Conservation (phyloP, 2,329 filamentous ascomycete species). For the Fusarium pseudoanthophilum region DNA sequence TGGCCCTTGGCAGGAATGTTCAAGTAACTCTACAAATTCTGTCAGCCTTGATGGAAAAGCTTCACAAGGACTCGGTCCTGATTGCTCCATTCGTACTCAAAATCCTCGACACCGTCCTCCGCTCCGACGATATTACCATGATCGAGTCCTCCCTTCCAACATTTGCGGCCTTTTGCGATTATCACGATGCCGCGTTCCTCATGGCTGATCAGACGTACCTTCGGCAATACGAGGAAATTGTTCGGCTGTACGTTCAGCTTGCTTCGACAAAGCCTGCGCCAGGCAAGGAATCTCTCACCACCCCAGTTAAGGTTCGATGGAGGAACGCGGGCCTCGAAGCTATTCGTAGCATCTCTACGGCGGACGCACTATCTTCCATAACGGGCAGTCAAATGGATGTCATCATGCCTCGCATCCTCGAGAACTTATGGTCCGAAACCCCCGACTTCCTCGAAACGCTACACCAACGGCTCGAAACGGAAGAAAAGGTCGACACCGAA, state of each 20-base stretch:
- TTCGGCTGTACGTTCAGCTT: conserved; percentile 81
- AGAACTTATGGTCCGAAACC: conserved; percentile 83
- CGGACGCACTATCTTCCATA: conserved; percentile 80
- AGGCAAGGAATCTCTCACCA: conserved; percentile 68
- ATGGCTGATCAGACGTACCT: conserved; percentile 88
- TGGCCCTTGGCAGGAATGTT: conserved; percentile 73
- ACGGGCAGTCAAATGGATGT: conserved; percentile 80
- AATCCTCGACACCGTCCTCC: conserved; percentile 83
- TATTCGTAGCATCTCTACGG: conserved; percentile 82
- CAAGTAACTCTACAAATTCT: conserved; percentile 95
- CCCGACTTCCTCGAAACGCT: conserved; percentile 76
- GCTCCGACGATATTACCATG: conserved; percentile 89
- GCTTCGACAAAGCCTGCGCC: conserved; percentile 71
- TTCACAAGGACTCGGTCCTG: conserved; percentile 87
- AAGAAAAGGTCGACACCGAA: conserved; percentile 76
- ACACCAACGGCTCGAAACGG: conserved; percentile 71
- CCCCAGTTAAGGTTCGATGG: conserved; percentile 82
- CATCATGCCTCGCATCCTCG: conserved; percentile 85
- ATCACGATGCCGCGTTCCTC: conserved; percentile 87
- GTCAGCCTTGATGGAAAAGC: conserved; percentile 90
- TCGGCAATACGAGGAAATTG: conserved; percentile 82
- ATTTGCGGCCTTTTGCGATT: conserved; percentile 87
- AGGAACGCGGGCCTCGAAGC: conserved; percentile 79
- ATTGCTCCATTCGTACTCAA: conserved; percentile 87
- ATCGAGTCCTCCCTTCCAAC: conserved; percentile 89